phyloP scores from a whole-genome alignment of 371 early-diverging fungal species.

The Mortierella sp. region DNA sequence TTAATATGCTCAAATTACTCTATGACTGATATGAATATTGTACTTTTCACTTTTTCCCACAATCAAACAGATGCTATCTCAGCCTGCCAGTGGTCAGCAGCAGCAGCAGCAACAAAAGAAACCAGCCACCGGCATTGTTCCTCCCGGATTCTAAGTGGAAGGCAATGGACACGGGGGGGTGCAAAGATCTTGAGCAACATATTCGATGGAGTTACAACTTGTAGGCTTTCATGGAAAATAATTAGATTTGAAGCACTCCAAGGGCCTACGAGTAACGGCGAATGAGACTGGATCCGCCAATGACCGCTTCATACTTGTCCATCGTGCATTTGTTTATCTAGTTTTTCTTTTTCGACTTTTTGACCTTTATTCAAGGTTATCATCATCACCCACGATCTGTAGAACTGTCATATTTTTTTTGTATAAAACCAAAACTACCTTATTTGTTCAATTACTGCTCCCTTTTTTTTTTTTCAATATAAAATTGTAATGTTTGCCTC shows the following conservation, averaged over 20 bases:
- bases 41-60: not conserved
- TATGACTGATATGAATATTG: not conserved
- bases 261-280: not conserved
- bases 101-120: slow-evolving; percentile 40
- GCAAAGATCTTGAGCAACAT: not conserved
- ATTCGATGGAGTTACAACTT: not conserved
- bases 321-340: too few species aligned
- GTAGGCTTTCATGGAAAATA: not conserved
- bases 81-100: slow-evolving; percentile 32
- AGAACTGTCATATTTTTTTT: not conserved
- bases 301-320: too few species aligned
- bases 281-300: not conserved
- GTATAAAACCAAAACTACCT: not conserved
- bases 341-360: not conserved
- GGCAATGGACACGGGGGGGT: not conserved
- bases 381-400: not conserved
- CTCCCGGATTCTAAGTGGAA: slow-evolving; percentile 46
- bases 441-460: not conserved
- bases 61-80: slow-evolving; percentile 43
- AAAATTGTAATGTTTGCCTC: not conserved
- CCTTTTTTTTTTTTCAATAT: not conserved
- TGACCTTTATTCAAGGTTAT: not conserved
- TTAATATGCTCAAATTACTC: not conserved
- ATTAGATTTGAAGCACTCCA: not conserved
- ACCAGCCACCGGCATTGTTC: slow-evolving; percentile 42